Evolutionary conservation across 805 yeast genomes (phyloP).

Genomic region (Ascoidea rubescens): DNA sequence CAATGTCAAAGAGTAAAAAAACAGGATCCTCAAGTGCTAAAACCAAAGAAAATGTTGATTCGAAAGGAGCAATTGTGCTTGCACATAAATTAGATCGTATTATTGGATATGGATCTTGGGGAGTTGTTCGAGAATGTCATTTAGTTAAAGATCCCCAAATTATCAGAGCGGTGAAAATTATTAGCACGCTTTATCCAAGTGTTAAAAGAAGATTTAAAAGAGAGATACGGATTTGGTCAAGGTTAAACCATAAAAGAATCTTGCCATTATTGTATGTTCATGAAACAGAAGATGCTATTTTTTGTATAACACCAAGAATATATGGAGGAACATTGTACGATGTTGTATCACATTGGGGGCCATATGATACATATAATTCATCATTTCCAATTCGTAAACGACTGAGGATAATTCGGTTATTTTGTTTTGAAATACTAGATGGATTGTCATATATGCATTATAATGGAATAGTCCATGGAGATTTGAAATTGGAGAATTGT

Average conservation of each 20-base stretch:
- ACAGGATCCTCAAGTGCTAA: slow-evolving; percentile 1
- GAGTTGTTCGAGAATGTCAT: slow-evolving; percentile 60
- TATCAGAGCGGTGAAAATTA: slow-evolving; percentile 45
- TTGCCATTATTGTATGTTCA: slow-evolving; percentile 47
- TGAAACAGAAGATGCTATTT: slow-evolving; percentile 48
- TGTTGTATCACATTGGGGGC: slow-evolving; percentile 56
- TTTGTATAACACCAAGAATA: slow-evolving; percentile 56
- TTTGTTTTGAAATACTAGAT: slow-evolving; percentile 37
- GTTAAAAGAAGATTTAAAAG: slow-evolving; percentile 47
- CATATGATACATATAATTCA: slow-evolving; percentile 17
- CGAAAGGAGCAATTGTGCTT: slow-evolving; percentile 54
- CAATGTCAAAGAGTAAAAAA: background rate
- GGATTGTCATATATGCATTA: slow-evolving; percentile 56
- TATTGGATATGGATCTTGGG: slow-evolving; percentile 87
- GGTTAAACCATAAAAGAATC: slow-evolving; percentile 48
- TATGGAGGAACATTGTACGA: slow-evolving; percentile 76
- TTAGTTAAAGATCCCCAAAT: slow-evolving; percentile 17
- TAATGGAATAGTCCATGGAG: slow-evolving; percentile 62
- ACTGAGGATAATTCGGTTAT: slow-evolving; percentile 20
- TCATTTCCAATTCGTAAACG: slow-evolving; percentile 21
- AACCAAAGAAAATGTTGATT: slow-evolving; percentile 32
- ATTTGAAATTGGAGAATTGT: slow-evolving; percentile 71
- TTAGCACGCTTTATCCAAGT: slow-evolving; percentile 35
- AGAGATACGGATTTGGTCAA: slow-evolving; percentile 69
- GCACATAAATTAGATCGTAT: slow-evolving; percentile 54